phyloP scores from a whole-genome alignment of 192 early-diverging fungal species.

The Lunasporangiospora selenospora region DNA sequence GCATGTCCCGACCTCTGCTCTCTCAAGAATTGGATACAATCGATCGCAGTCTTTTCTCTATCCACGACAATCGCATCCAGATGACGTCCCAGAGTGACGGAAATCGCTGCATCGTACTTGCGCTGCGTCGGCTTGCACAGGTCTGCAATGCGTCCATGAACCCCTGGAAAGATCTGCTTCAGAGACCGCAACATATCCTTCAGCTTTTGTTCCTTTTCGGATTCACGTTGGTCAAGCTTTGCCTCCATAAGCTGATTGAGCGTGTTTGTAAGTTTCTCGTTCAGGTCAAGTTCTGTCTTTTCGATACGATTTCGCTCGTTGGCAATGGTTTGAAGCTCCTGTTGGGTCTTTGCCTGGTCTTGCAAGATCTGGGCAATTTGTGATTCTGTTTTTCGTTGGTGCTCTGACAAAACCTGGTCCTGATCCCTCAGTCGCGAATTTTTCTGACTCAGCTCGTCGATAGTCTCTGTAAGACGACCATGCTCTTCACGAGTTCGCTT shows the following conservation, averaged over 20 bases:
- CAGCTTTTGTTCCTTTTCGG: conserved; percentile 77
- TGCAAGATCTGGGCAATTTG: conserved; percentile 26
- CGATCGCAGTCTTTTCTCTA: conserved; percentile 88
- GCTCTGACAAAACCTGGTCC: conserved; percentile 38
- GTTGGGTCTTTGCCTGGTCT: conserved; percentile 46
- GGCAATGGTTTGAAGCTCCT: conserved; percentile 66
- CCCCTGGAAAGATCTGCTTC: conserved; percentile 87
- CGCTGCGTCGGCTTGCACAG: conserved; percentile 92
- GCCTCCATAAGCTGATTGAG: conserved; percentile 82
- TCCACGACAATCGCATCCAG: conserved; percentile 97
- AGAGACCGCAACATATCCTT: conserved; percentile 80
- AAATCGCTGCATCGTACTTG: conserved; percentile 88
- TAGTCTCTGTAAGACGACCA: conserved; percentile 62
- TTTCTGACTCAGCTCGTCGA: conserved; percentile 55
- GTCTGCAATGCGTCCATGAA: conserved; percentile 89
- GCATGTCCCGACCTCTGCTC: conserved; percentile 92
- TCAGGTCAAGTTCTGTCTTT: conserved; percentile 74
- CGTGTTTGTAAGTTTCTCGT: conserved; percentile 84
- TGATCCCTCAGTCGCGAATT: conserved; percentile 59
- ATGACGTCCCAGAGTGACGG: conserved; percentile 88
- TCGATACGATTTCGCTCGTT: conserved; percentile 72
- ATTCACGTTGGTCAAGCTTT: conserved; percentile 83
- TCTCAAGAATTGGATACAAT: conserved; percentile 92
- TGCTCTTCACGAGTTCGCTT: conserved; percentile 69
- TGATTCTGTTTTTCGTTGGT: conserved; percentile 45